Evolutionary conservation across 768 basidiomycete species (phyloP), one percentile per base, ranked within the genome.

Genomic region (Phaffia tasmanica): DNA sequence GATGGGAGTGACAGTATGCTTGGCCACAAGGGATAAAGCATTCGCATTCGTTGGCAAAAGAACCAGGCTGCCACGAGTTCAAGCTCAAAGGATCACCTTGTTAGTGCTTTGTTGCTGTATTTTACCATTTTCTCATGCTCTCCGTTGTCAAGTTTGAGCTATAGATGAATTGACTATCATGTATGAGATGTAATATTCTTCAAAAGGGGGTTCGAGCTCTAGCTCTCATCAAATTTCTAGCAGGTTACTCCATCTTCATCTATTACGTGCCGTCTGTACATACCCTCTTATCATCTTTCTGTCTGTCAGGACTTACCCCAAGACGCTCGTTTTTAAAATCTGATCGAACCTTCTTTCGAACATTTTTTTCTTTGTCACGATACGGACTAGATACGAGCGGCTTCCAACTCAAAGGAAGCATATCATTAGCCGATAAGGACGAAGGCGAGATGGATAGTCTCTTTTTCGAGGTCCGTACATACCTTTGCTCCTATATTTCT

Each of bases 361-460:
- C n/a, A 61, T 42, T 11, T 23, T 5, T 29, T 32, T 30, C 25
- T 62, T 7, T 21, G 16, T 51, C 47, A 1, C 6, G 19, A 5
- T 1, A 16, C 21, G 15, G 49, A 30, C 35, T 18, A 21, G 29
- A 62, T 47, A 50, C 48, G 47, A 35, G 23, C 3, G 67, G 67
- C 9, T 69, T 63, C 35, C 46, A 63, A 35, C 32, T 69, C n/a
- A 69, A 63, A 63, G 67, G 57, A 2, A 48, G 57, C 19, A 69
- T 69, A 57, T 46, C 62, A 4, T 32, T 69, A 27, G 56, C 67
- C 0, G 67, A 64, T 21, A 69, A 69, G 53, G 67, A 69, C n/a
- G 67, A 69, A 21, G 67, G 62, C 16, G 67, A 69, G 62, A 50
- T 69, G 50, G 66, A 67, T 23, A 47, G 53, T 5, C 55, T 67